A percentile compares a stretch with the other conserved stretches of the same genome.
Evolutionary conservation across 225 moss, liverwort and hornwort genomes (phyloP).

Genomic region (Pleurozium schreberi): DNA sequence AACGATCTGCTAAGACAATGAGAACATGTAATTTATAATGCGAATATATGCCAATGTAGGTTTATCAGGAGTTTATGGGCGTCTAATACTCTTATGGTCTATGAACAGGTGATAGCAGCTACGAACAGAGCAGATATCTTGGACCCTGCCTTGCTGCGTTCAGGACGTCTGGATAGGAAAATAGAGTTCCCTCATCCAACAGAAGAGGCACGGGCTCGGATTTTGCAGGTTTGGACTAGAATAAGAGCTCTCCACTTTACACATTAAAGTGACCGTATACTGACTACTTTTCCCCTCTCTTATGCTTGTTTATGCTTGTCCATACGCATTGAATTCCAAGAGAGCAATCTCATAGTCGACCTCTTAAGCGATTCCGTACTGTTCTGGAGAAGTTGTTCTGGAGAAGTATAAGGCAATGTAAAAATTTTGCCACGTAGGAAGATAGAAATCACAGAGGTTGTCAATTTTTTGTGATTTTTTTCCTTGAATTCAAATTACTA

Average conservation of each 20-base stretch:
- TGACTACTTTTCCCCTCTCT: neutral
- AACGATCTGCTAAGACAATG: neutral
- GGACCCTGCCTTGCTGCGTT: conserved; percentile 90
- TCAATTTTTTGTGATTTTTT: too few relatives aligned
- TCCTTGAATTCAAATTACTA: too few relatives aligned
- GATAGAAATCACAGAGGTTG: too few relatives aligned
- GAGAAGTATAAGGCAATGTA: too few relatives aligned
- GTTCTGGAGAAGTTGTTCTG: too few relatives aligned
- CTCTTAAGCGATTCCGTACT: too few relatives aligned
- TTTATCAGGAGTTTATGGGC: neutral
- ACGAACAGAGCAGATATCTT: conserved; percentile 96
- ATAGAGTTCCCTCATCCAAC: conserved; percentile 98
- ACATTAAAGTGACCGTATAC: neutral
- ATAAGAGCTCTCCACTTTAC: neutral
- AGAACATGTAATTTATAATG: neutral
- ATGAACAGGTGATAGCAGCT: conserved; percentile 74
- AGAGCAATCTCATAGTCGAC: too few relatives aligned
- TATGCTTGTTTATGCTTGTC: neutral
- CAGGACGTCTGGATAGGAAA: conserved; percentile 88
- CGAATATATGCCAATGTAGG: neutral
- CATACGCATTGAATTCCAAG: too few relatives aligned
- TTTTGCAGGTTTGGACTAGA: conserved; percentile 53
- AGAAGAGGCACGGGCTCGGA: conserved; percentile 88
- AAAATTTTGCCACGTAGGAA: too few relatives aligned
- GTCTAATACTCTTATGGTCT: neutral